Conservation (phyloP, 352 stramenopile species). For the Globisporangium carolinianum region DNA sequence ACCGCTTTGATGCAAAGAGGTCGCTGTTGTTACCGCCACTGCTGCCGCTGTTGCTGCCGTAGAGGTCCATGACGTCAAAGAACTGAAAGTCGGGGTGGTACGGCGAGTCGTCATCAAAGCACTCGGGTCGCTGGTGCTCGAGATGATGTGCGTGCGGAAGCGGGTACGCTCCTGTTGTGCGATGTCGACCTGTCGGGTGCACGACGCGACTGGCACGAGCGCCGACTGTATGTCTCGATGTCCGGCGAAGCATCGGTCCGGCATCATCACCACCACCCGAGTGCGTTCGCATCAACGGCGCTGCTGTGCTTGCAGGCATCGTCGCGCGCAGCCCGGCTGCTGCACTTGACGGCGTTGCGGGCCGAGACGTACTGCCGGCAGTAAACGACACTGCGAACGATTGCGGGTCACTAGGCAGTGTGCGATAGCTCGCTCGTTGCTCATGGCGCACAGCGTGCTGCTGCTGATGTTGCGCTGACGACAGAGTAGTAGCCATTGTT, state of each 20-base stretch:
- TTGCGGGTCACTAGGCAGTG: too few relatives aligned
- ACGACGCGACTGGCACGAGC: neutral
- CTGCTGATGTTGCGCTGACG: neutral
- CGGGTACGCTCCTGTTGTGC: too few relatives aligned
- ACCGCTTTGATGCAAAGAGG: slow-evolving; percentile 1
- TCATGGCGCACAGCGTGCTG: neutral
- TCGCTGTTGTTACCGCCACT: slow-evolving; percentile 17
- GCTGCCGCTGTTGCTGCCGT: slow-evolving; percentile 10
- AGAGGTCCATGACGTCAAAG: slow-evolving; percentile 24
- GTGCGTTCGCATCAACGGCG: too few relatives aligned
- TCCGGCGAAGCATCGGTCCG: neutral
- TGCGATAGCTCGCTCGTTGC: neutral
- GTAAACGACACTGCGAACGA: too few relatives aligned
- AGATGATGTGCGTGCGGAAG: neutral
- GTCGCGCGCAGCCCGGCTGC: too few relatives aligned
- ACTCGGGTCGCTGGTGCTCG: slow-evolving; percentile 25
- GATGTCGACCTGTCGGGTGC: slow-evolving; percentile 9
- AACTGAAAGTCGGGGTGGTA: slow-evolving; percentile 65
- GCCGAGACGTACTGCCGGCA: too few relatives aligned
- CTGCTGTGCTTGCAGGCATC: too few relatives aligned
- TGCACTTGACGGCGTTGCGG: too few relatives aligned
- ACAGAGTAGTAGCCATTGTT: neutral
- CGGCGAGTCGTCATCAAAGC: slow-evolving; percentile 76
- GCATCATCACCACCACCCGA: neutral
- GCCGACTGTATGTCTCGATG: neutral